Conservation (phyloP, 352 stramenopile species). For the Phytopythium vexans region DNA sequence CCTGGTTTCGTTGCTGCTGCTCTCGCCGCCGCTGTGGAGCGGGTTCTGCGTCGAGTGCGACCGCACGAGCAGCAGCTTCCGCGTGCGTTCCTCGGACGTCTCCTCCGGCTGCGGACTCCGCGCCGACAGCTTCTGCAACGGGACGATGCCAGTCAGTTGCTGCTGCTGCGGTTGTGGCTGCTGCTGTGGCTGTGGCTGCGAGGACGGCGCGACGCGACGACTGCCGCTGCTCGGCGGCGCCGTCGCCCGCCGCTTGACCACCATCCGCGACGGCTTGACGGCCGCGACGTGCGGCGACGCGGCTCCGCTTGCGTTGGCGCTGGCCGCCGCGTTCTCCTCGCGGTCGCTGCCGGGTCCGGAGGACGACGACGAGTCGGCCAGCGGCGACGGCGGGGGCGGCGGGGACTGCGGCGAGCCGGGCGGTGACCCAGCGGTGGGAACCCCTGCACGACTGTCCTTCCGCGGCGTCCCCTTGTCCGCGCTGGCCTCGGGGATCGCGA, state of each 20-base stretch:
- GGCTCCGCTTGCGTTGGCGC: constrained; percentile 3
- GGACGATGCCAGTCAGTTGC: constrained; percentile 2
- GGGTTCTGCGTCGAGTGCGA: background rate
- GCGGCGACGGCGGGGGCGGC: constrained; percentile 17
- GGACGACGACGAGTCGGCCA: constrained; percentile 30
- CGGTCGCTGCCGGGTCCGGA: constrained; percentile 47
- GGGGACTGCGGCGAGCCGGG: background rate
- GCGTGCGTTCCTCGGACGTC: background rate
- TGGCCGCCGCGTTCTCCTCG: constrained; percentile 24
- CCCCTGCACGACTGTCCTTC: background rate
- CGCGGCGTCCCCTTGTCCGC: background rate
- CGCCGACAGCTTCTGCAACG: background rate
- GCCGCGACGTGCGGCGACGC: constrained; percentile 16
- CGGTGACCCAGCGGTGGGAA: background rate
- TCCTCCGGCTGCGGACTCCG: background rate
- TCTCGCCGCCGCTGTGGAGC: background rate
- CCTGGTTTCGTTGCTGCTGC: background rate
- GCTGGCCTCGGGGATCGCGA: background rate
- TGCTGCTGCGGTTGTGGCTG: background rate
- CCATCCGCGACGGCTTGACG: constrained; percentile 49
- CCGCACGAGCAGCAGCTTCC: background rate
- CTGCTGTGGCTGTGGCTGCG: constrained; percentile 8
- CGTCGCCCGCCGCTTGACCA: constrained; percentile 42
- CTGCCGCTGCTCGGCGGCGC: constrained; percentile 18
- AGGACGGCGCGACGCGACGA: constrained; percentile 17